Evolutionary conservation across 768 basidiomycete species (phyloP).

Genomic region (Lyophyllum atratum): DNA sequence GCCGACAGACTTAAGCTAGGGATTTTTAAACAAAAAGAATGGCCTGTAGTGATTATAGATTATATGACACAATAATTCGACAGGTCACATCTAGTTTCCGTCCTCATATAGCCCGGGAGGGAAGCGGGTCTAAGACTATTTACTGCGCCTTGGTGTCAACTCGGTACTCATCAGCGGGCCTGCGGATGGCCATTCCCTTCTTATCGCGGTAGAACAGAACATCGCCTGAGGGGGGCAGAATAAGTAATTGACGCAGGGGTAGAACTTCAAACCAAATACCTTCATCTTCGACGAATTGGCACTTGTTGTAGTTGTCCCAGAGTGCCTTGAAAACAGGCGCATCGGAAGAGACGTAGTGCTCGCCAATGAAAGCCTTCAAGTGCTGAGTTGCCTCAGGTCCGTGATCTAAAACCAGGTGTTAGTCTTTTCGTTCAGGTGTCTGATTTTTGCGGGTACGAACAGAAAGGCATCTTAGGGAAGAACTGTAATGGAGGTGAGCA

Average conservation of each 20-base stretch:
- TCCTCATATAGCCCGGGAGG: too few species aligned
- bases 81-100: too few species aligned
- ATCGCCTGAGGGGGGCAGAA: constrained; percentile 27
- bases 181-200: constrained; percentile 36
- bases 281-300: constrained; percentile 60
- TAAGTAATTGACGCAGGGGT: neutral
- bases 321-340: constrained; percentile 45
- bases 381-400: constrained; percentile 51
- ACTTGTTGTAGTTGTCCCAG: constrained; percentile 56
- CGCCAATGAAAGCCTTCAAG: constrained; percentile 49
- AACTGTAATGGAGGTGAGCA: constrained; percentile 34
- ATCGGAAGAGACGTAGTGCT: constrained; percentile 47
- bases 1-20: too few species aligned
- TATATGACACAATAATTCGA: too few species aligned
- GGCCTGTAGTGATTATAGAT: too few species aligned
- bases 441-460: constrained; percentile 27
- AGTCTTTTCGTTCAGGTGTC: too few species aligned
- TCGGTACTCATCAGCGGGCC: constrained; percentile 29
- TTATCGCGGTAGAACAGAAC: constrained; percentile 47
- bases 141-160: neutral
- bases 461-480: constrained; percentile 64
- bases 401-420: constrained; percentile 36
- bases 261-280: constrained; percentile 26
- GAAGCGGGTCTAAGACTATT: too few species aligned
- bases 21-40: too few species aligned